phyloP scores from a whole-genome alignment of 1,139 yeast species.

The Nematodospora anomalae region DNA sequence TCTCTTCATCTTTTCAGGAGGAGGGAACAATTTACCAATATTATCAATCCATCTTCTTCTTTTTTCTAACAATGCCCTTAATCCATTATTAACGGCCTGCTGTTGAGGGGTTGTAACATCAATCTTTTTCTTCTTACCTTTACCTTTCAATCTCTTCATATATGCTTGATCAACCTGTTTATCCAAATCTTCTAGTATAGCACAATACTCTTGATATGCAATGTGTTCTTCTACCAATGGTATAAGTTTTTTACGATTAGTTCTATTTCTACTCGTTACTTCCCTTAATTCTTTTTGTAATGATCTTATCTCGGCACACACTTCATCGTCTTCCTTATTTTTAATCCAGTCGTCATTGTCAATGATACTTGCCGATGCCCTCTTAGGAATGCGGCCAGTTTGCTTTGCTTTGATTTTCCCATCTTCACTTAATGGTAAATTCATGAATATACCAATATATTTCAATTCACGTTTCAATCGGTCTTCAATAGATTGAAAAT shows the following conservation, averaged over 20 bases:
- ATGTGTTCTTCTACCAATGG: conserved; percentile 86
- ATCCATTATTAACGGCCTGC: conserved; percentile 70
- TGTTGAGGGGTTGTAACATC: conserved; percentile 39
- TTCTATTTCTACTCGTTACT: conserved; percentile 63
- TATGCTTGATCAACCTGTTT: conserved; percentile 97
- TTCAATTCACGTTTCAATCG: conserved; percentile 82
- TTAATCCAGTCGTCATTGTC: conserved; percentile 75
- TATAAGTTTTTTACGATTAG: conserved; percentile 61
- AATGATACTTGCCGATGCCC: conserved; percentile 35
- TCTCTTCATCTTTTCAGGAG: conserved; percentile 70
- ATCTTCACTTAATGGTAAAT: conserved; percentile 38
- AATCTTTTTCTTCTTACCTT: conserved; percentile 75
- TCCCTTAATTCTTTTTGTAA: conserved; percentile 69
- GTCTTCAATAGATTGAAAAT: conserved; percentile 82
- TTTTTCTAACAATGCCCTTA: conserved; percentile 79
- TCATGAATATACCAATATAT: conserved; percentile 88
- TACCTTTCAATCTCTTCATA: conserved; percentile 78
- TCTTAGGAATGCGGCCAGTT: conserved; percentile 21
- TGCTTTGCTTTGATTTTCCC: conserved; percentile 22
- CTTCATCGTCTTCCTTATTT: conserved; percentile 90
- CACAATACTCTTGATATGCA: conserved; percentile 92
- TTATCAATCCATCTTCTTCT: conserved; percentile 84
- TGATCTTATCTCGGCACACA: conserved; percentile 76
- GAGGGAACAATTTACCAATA: conserved; percentile 79
- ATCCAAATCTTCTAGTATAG: conserved; percentile 88